Evolutionary conservation across 768 basidiomycete genomes (phyloP), one percentile per base, ranked within the genome.

Genomic region (Mycena kentingensis): DNA sequence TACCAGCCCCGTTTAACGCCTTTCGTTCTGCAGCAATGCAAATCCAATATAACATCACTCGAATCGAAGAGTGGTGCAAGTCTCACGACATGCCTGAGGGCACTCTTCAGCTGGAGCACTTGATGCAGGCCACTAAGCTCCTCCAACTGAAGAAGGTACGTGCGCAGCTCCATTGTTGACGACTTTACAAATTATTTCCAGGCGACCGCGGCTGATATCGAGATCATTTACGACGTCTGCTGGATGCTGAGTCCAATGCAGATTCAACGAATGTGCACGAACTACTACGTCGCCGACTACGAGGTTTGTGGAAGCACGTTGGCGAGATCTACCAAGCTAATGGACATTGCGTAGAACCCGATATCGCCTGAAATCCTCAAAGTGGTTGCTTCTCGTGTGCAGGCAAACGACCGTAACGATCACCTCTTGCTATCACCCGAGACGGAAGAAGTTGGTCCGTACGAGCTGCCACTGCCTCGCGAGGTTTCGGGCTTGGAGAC

Each of bases 221-320:
- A 98, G 73, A 98, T 98, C 64, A 96, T 99, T 63, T 98, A 97
- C 68, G 93, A 95, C 65, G 96, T 99, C 55, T 98, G 96, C 77
- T 98, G 97, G 96, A 98, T 98, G 89, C 78, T 99, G 38, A 98
- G 93, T 58, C 97, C 97, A 2, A 95, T 95, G 72, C 97, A 99
- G 70, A 98, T 99, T 60, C 97, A 98, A 75, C 88, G 97, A 68
- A 94, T 99, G 85, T 98, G 97, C 70, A 93, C 91, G 52, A 96
- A 96, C 70, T 98, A 98, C 74, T 98, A 97, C 66, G 95, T 96
- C 55, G 97, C 96, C 39, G 97, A 98, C 73, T 99, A 98, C 69
- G 97, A 99, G 83, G 93, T 93, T n/a, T n/a, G n/a, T n/a, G n/a
- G n/a, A 61, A 35, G 77, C 8, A 49, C 10, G 49, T 19, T 16